Conservation (phyloP, 768 basidiomycete genomes). For the Leccinum incarnatum region DNA sequence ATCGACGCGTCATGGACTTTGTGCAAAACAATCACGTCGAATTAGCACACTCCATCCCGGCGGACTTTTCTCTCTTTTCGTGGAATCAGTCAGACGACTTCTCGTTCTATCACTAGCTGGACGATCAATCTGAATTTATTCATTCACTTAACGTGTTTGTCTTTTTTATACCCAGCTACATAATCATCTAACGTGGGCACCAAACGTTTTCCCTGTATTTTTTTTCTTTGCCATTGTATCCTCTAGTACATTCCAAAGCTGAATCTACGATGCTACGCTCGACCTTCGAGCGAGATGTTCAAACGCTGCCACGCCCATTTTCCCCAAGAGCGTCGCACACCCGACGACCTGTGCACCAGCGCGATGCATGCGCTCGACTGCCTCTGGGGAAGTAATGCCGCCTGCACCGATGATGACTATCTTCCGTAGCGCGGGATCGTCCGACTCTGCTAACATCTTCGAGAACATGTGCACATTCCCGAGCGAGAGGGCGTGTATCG, state of each 20-base stretch:
- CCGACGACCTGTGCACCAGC: slow-evolving; percentile 76
- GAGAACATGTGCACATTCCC: slow-evolving; percentile 73
- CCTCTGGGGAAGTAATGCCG: slow-evolving; percentile 64
- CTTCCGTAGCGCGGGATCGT: slow-evolving; percentile 39
- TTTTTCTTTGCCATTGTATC: not conserved
- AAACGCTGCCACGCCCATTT: slow-evolving; percentile 53
- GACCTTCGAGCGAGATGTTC: slow-evolving; percentile 34
- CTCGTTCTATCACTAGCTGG: slow-evolving; percentile 18
- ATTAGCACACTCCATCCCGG: slow-evolving; percentile 6
- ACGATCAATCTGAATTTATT: slow-evolving; percentile 25
- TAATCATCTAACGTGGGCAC: slow-evolving; percentile 8
- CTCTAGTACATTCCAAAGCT: too few relatives aligned
- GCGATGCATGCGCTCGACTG: slow-evolving; percentile 63
- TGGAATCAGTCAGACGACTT: slow-evolving; percentile 25
- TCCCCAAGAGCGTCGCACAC: slow-evolving; percentile 55
- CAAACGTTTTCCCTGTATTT: slow-evolving; percentile 3
- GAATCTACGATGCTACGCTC: not conserved
- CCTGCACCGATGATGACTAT: slow-evolving; percentile 77
- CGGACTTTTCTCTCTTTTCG: slow-evolving; percentile 19
- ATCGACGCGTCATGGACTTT: slow-evolving; percentile 13
- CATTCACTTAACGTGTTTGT: slow-evolving; percentile 18
- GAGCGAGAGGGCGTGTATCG: slow-evolving; percentile 70
- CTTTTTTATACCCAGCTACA: slow-evolving; percentile 9
- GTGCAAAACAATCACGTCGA: not conserved
- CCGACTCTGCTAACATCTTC: slow-evolving; percentile 44